phyloP scores from a whole-genome alignment of 179 eudicot species.

The Silene vulgaris region DNA sequence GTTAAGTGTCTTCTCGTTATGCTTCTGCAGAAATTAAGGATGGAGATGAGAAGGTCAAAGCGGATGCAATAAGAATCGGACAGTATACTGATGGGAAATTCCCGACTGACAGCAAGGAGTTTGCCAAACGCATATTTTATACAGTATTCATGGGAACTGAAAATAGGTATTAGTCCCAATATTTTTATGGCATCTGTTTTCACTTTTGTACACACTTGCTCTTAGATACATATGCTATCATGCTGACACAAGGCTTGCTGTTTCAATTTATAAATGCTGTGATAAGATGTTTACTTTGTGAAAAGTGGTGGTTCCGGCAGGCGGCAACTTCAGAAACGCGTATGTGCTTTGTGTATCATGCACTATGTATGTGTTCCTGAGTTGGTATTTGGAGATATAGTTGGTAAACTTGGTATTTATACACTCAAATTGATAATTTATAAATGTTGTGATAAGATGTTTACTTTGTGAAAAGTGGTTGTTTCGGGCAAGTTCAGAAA shows the following conservation, averaged over 20 bases:
- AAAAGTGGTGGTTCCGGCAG: neutral
- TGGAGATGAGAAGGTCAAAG: constrained; percentile 85
- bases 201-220: constrained; percentile 7
- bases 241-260: neutral
- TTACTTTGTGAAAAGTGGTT: neutral
- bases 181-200: neutral
- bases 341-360: neutral
- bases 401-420: no score
- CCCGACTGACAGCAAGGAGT: constrained; percentile 83
- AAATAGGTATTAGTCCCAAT: constrained; percentile 52
- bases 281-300: constrained; percentile 4
- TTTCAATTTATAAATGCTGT: neutral
- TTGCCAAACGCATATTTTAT: constrained; percentile 87
- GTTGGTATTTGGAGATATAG: neutral
- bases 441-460: neutral
- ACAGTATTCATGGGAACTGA: constrained; percentile 96
- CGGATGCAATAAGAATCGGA: constrained; percentile 90
- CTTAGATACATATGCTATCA: neutral
- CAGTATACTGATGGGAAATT: constrained; percentile 74
- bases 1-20: constrained; percentile 8
- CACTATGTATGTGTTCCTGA: neutral
- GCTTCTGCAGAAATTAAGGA: constrained; percentile 53
- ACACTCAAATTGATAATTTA: neutral
- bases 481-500: neutral
- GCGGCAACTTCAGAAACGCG: neutral